Evolutionary conservation across 2,329 filamentous ascomycete genomes (phyloP), one percentile per base, ranked within the genome.

Genomic region (Penicillium sp.): DNA sequence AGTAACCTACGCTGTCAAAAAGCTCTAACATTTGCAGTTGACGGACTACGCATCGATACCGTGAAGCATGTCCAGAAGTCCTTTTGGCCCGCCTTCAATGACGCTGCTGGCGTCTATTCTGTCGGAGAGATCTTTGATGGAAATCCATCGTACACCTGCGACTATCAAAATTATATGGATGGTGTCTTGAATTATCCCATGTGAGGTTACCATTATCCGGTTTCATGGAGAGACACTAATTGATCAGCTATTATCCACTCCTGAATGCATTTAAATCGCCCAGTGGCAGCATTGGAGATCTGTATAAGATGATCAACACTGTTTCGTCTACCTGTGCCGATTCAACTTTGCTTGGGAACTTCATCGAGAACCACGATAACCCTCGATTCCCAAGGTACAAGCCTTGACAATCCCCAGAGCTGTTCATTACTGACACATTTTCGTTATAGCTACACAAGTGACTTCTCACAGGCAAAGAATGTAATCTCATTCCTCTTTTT

Each of bases 361-460:
- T 86, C 57, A 67, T 82, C 11, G 84, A 86, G 62, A 86, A 85
- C 65, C 84, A 86, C 65, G 84, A 86, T 65, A 79, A 82, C 55
- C 70, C 80, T 5, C 80, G 84, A 14, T 85, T 83, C 64, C 68
- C 82, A 14, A 66, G 52, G 63, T 70, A 56, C 46, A 62, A 39
- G 0, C 9, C 19, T 11, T 1, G 5, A 29, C 3, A 2, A 8
- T 7, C 19, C 8, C 9, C 19, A 35, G 13, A 29, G 7, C 3
- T 29, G 19, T 7, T n/a, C 13, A 9, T 10, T 3, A 4, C 26
- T 47, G 2, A 27, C 16, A 38, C 2, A 19, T 18, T 14, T 26
- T 4, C 8, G 2, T 35, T 1, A 32, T 18, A 58, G 67, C 8
- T 71, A 72, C 53, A 72, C 70, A 7, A 44, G 53, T 14, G 70